These are phyloP conservation scores for Skeletonema grethae DNA, from an alignment of 108 stramenopile genomes.

Conservation along the genomic window DNA sequence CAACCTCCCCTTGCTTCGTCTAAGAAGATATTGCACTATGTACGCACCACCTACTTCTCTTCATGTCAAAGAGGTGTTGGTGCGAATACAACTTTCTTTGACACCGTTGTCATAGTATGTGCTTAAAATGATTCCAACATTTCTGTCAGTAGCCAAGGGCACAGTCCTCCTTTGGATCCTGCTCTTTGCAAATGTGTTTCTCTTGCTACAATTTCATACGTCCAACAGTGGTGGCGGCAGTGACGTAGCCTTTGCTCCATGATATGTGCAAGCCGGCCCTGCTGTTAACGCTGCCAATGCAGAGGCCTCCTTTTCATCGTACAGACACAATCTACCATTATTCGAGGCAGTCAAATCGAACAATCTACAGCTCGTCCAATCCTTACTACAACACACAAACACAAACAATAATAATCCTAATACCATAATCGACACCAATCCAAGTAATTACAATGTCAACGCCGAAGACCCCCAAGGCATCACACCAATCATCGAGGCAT, in stretches of 20 bases:
- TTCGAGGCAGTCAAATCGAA: constrained; percentile 46
- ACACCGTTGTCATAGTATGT: too few relatives aligned
- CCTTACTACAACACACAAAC: constrained; percentile 7
- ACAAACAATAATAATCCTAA: too few relatives aligned
- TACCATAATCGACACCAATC: too few relatives aligned
- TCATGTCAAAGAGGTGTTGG: too few relatives aligned
- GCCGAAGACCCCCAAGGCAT: constrained; percentile 44
- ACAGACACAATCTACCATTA: constrained; percentile 28
- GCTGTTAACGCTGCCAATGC: not conserved
- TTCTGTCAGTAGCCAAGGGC: too few relatives aligned
- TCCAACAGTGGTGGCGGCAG: not conserved
- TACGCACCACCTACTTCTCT: too few relatives aligned
- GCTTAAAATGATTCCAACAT: too few relatives aligned
- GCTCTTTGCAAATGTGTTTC: not conserved
- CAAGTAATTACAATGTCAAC: constrained; percentile 32
- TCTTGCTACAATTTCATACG: not conserved
- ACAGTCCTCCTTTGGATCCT: not conserved
- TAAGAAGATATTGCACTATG: too few relatives aligned
- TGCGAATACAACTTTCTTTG: too few relatives aligned
- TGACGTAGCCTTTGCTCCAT: not conserved
- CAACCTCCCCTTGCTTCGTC: too few relatives aligned
- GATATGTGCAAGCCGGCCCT: not conserved
- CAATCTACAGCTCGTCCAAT: constrained; percentile 24
- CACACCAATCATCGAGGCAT: constrained; percentile 51
- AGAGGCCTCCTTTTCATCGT: not conserved